Evolutionary conservation across 2,329 filamentous ascomycete genomes (phyloP), one percentile per base, ranked within the genome.

Genomic region (Nothopassalora personata): DNA sequence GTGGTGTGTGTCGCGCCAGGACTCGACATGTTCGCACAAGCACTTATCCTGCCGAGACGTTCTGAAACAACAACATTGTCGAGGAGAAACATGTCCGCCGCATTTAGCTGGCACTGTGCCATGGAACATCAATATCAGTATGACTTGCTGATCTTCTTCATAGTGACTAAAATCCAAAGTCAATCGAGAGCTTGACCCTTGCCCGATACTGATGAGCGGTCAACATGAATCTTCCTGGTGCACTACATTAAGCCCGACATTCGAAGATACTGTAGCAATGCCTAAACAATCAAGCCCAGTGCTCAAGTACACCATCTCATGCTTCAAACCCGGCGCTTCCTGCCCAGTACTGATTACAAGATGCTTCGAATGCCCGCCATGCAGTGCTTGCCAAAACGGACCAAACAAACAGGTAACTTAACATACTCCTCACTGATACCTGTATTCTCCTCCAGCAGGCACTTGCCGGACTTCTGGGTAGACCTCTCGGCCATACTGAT

Each of bases 401-500:
- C 23, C n/a, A 46, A 53, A 27, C 28, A 45, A 27, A 31, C 11
- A n/a, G 54, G 10, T 50, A 57, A 55, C 10, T 30, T 33, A 11
- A 49, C 27, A 11, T 34, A 11, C 31, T 55, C 39, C 39, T 62
- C 47, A 67, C 57, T 67, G 61, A 52, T 71, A 71, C 52, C 67
- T 60, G 54, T 66, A 68, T 36, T 69, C 67, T 48, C 60, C 58
- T 18, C 49, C 49, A 15, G 64, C 63, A 34, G 63, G 59, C 27
- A 53, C 58, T 54, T 66, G 67, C 51, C 66, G 61, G 18, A 71
- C 51, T 33, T 70, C 63, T 27, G 66, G 67, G 55, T 64, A 66
- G 28, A 73, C 61, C 54, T 71, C 69, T 49, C 67, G 59, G 9
- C 71, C 71, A 57, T 73, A 70, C 57, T 77, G 74, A 57, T 79